These are phyloP conservation scores for Psilocybe subaeruginosa DNA, from an alignment of 768 basidiomycete genomes.

Conservation along the genomic window DNA sequence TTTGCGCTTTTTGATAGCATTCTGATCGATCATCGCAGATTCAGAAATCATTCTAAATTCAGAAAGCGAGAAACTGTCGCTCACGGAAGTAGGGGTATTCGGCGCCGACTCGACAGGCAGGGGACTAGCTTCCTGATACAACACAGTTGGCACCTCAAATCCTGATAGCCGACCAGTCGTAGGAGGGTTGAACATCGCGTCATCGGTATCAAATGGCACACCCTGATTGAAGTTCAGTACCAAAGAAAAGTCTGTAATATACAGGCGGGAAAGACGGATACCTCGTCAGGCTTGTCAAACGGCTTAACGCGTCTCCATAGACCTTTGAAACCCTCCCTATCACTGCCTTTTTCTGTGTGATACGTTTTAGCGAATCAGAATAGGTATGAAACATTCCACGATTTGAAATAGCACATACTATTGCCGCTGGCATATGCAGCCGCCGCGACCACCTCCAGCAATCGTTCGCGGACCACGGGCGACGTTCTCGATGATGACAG, in stretches of 20 bases:
- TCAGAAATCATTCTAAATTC: neutral
- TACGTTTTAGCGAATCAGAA: slow-evolving; percentile 1
- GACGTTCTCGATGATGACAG: slow-evolving; percentile 63
- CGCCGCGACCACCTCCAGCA: slow-evolving; percentile 82
- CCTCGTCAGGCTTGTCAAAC: slow-evolving; percentile 79
- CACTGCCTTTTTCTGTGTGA: slow-evolving; percentile 25
- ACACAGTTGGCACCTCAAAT: slow-evolving; percentile 39
- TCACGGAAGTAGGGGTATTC: slow-evolving; percentile 27
- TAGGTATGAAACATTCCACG: neutral
- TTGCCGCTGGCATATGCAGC: slow-evolving; percentile 70
- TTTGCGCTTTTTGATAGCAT: slow-evolving; percentile 37
- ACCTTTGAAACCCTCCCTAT: slow-evolving; percentile 58
- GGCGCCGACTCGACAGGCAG: slow-evolving; percentile 27
- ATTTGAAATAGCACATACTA: slow-evolving; percentile 33
- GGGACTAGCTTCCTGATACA: slow-evolving; percentile 39
- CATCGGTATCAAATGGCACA: slow-evolving; percentile 76
- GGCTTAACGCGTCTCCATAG: slow-evolving; percentile 86
- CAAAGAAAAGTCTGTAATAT: neutral
- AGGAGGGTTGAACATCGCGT: slow-evolving; percentile 79
- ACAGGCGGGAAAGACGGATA: slow-evolving; percentile 27
- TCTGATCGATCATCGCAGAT: slow-evolving; percentile 9
- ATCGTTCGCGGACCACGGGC: slow-evolving; percentile 79
- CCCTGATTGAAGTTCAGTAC: slow-evolving; percentile 43
- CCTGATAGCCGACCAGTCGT: slow-evolving; percentile 41
- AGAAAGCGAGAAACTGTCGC: neutral